Evolutionary conservation across 2,329 filamentous ascomycete genomes (phyloP).

Genomic region (Huntiella bhutanensis): DNA sequence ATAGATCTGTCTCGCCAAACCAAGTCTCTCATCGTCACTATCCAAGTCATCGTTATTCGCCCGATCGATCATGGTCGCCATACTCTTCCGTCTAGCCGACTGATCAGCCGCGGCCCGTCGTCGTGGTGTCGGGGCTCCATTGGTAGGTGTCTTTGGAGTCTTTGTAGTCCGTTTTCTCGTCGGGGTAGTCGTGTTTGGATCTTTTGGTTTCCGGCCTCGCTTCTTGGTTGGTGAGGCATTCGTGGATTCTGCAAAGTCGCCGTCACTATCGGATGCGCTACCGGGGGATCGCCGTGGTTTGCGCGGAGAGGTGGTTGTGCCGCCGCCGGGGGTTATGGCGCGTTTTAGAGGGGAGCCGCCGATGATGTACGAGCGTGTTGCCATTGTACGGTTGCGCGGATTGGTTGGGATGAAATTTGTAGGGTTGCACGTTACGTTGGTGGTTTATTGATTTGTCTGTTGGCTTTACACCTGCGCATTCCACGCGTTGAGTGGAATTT

Average conservation of each 20-base stretch:
- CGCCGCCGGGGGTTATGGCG: neutral
- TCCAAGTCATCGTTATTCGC: slow-evolving; percentile 43
- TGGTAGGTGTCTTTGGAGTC: slow-evolving; percentile 15
- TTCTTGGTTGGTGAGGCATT: slow-evolving; percentile 4
- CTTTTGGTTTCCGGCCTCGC: slow-evolving; percentile 9
- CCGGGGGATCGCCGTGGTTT: slow-evolving; percentile 5
- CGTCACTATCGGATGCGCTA: slow-evolving; percentile 4
- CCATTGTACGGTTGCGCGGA: neutral
- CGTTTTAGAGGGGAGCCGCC: slow-evolving; percentile 13
- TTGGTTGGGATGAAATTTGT: neutral
- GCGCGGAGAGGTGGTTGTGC: slow-evolving; percentile 3
- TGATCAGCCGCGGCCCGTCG: slow-evolving; percentile 56
- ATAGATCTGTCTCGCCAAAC: slow-evolving; percentile 50
- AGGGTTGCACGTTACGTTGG: neutral
- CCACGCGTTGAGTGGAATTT: slow-evolving; percentile 5
- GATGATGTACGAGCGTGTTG: slow-evolving; percentile 7
- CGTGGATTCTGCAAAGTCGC: slow-evolving; percentile 4
- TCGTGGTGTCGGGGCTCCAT: slow-evolving; percentile 35
- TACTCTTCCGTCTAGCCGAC: slow-evolving; percentile 74
- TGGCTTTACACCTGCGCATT: neutral
- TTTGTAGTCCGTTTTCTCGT: slow-evolving; percentile 20
- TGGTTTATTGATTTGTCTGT: slow-evolving; percentile 2
- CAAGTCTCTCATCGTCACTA: slow-evolving; percentile 54
- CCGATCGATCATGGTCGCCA: slow-evolving; percentile 53
- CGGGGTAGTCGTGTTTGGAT: slow-evolving; percentile 15